Evolutionary conservation across 2,329 filamentous ascomycete species (phyloP).

Genomic region (Penicillium griseofulvum): DNA sequence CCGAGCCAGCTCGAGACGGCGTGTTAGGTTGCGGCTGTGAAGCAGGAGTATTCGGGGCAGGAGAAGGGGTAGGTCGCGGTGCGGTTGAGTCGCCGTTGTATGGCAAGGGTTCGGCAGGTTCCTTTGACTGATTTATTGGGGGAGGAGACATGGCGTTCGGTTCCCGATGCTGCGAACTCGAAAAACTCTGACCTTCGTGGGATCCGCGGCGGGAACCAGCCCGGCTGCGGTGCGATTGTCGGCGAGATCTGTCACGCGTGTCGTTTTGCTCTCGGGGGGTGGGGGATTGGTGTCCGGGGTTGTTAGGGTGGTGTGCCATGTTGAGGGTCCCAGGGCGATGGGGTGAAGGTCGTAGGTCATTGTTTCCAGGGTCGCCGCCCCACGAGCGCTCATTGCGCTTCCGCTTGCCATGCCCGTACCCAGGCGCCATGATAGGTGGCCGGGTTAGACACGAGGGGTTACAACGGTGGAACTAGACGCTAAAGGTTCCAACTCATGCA

Average conservation of each 20-base stretch:
- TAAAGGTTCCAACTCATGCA: slow-evolving; percentile 35
- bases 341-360: slow-evolving; percentile 46
- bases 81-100: slow-evolving; percentile 27
- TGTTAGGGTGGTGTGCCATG: slow-evolving; percentile 50
- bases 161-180: slow-evolving; percentile 25
- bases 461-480: slow-evolving; percentile 26
- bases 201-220: slow-evolving; percentile 34
- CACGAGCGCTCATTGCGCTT: slow-evolving; percentile 51
- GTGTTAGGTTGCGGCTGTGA: slow-evolving; percentile 20
- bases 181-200: slow-evolving; percentile 37
- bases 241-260: slow-evolving; percentile 38
- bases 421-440: slow-evolving; percentile 49
- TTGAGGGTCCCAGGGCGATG: slow-evolving; percentile 49
- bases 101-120: slow-evolving; percentile 29
- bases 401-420: slow-evolving; percentile 51
- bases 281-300: slow-evolving; percentile 39
- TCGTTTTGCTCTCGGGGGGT: slow-evolving; percentile 39
- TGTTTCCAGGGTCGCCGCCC: slow-evolving; percentile 41
- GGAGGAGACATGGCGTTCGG: slow-evolving; percentile 32
- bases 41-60: slow-evolving; percentile 20
- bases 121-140: slow-evolving; percentile 27
- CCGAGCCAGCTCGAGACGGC: slow-evolving; percentile 19
- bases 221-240: slow-evolving; percentile 40
- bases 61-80: slow-evolving; percentile 19
- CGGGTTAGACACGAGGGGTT: slow-evolving; percentile 28